Evolutionary conservation across 2,329 filamentous ascomycete species (phyloP).

Genomic region (Cercospora sp.): DNA sequence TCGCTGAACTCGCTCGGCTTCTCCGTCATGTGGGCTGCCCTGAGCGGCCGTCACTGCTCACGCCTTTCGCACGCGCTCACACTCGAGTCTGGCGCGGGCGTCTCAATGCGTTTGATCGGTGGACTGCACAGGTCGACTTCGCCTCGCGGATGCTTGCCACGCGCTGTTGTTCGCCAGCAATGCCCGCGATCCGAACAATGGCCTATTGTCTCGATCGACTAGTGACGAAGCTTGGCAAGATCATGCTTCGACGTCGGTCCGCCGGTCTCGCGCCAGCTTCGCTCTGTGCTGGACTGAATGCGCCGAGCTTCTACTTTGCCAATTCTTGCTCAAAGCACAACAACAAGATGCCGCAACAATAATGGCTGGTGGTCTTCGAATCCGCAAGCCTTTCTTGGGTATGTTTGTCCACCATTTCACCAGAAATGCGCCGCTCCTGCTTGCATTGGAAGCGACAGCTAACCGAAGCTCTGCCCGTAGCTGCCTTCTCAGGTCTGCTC

Average conservation of each 20-base stretch:
- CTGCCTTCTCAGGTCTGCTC: slow-evolving; percentile 60
- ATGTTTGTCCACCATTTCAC: slow-evolving; percentile 41
- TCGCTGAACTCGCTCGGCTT: background rate
- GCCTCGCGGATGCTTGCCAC: background rate
- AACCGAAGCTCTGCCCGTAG: slow-evolving; percentile 31
- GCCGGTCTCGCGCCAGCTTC: background rate
- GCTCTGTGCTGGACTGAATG: background rate
- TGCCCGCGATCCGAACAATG: background rate
- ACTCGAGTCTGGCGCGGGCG: background rate
- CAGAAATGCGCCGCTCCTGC: background rate
- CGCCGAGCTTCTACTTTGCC: background rate
- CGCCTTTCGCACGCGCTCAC: background rate
- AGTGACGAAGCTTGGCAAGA: slow-evolving; percentile 4
- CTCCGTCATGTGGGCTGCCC: slow-evolving; percentile 4
- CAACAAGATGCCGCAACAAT: slow-evolving; percentile 27
- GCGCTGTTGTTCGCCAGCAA: background rate
- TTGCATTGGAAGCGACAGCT: slow-evolving; percentile 8
- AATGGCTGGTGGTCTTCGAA: slow-evolving; percentile 59
- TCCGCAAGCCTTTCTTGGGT: slow-evolving; percentile 88
- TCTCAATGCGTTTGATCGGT: background rate
- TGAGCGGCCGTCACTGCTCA: background rate
- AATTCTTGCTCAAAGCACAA: background rate
- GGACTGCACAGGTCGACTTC: background rate
- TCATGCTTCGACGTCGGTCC: background rate
- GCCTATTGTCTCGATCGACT: slow-evolving; percentile 1